Evolutionary conservation across 2,329 filamentous ascomycete species (phyloP).

Genomic region (Fusarium neocosmosporiellum): DNA sequence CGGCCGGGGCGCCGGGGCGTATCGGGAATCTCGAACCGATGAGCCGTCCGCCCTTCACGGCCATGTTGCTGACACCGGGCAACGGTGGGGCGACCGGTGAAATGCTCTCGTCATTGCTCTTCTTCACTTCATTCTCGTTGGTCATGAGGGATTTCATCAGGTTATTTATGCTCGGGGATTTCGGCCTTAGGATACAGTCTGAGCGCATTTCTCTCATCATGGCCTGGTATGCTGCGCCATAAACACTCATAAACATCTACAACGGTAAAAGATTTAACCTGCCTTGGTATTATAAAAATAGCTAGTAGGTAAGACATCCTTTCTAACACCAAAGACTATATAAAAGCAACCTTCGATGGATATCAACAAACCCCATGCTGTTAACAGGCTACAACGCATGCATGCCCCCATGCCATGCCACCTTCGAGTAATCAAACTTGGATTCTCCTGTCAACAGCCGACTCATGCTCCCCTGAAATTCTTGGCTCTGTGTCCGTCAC

Average conservation of each 20-base stretch:
- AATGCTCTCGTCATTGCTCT: constrained; percentile 11
- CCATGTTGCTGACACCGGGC: constrained; percentile 4
- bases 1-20: constrained; percentile 1
- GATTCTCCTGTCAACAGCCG: background rate
- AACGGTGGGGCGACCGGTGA: constrained; percentile 10
- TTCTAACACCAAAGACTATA: constrained; percentile 25
- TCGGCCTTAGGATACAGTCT: background rate
- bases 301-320: constrained; percentile 22
- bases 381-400: constrained; percentile 16
- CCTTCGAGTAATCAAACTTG: constrained; percentile 4
- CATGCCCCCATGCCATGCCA: background rate
- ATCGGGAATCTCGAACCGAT: constrained; percentile 31
- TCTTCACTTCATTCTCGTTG: constrained; percentile 3
- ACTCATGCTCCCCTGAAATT: constrained; percentile 4
- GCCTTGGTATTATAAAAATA: constrained; percentile 29
- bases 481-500: constrained; percentile 33
- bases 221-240: background rate
- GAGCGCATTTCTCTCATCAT: background rate
- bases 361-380: constrained; percentile 32
- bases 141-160: constrained; percentile 36
- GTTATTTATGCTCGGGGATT: background rate
- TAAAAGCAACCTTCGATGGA: constrained; percentile 34
- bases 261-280: background rate
- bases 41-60: constrained; percentile 12
- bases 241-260: background rate